Percentiles rank a stretch among this genome's conserved stretches.
Conservation (phyloP, 345 rosid genomes). For the Isatis tinctoria region DNA sequence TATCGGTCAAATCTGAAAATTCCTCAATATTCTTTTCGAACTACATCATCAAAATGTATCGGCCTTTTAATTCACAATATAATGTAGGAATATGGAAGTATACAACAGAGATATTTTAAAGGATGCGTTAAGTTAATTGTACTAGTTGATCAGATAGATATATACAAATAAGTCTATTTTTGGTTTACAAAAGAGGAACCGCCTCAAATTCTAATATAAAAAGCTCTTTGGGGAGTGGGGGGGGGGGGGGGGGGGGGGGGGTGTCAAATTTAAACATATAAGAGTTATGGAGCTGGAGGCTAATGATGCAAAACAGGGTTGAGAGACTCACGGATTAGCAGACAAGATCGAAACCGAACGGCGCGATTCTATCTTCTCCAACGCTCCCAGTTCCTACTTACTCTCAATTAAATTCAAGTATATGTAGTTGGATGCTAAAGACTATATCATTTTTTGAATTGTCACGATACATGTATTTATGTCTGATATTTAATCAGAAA, state of each 20-base stretch:
- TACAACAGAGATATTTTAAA: background rate
- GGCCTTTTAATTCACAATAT: background rate
- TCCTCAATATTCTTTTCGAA: background rate
- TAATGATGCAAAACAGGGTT: background rate
- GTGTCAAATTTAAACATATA: background rate
- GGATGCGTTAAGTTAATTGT: background rate
- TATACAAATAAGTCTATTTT: background rate
- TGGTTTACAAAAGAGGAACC: background rate
- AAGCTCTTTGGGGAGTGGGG: background rate
- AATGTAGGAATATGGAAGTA: background rate
- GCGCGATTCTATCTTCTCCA: slow-evolving; percentile 25
- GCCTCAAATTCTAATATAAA: background rate
- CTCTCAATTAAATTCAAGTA: background rate
- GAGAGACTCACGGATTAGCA: slow-evolving; percentile 14
- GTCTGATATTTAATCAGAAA: background rate
- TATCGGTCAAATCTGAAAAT: slow-evolving; percentile 22
- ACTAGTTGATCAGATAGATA: background rate
- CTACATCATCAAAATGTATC: slow-evolving; percentile 1
- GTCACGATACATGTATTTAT: background rate
- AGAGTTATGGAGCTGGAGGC: slow-evolving; percentile 11
- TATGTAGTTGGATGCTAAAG: background rate
- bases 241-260: too few relatives aligned
- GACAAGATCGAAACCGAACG: slow-evolving; percentile 37
- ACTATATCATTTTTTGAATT: background rate
- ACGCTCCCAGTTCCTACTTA: slow-evolving; percentile 9